Evolutionary conservation across 345 rosid species (phyloP).

Genomic region (Erodium maritimum): DNA sequence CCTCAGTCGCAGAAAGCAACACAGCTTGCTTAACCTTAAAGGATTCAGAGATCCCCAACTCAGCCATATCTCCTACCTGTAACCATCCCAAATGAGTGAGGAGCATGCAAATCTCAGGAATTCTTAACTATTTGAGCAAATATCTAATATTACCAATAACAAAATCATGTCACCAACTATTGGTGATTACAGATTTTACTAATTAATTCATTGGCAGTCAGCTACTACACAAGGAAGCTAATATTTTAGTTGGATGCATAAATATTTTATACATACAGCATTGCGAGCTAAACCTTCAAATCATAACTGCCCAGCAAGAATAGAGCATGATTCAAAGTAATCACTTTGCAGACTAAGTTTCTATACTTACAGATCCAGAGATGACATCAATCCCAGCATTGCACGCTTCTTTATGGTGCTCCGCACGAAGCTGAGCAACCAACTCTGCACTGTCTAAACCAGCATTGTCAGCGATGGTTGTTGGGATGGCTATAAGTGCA

Average conservation of each 20-base stretch:
- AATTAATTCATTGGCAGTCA: too few species aligned
- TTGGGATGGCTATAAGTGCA: conserved; percentile 77
- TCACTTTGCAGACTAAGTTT: background rate
- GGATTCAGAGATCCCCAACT: conserved; percentile 75
- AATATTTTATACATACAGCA: too few species aligned
- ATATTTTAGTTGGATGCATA: too few species aligned
- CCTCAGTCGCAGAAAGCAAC: conserved; percentile 91
- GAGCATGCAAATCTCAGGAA: background rate
- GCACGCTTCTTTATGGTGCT: conserved; percentile 74
- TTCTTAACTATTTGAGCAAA: background rate
- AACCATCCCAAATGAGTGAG: background rate
- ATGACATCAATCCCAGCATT: conserved; percentile 81
- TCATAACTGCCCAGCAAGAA: background rate
- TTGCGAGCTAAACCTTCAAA: background rate
- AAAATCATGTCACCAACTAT: too few species aligned
- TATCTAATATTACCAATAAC: too few species aligned
- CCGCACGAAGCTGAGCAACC: conserved; percentile 93
- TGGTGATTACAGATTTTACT: too few species aligned
- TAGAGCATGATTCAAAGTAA: background rate
- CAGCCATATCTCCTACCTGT: conserved; percentile 91
- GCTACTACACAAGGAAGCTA: too few species aligned
- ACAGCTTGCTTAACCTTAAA: conserved; percentile 96
- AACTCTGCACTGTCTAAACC: conserved; percentile 97
- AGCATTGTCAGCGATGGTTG: conserved; percentile 90
- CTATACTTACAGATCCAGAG: conserved; percentile 72